Percentiles rank a stretch among this genome's conserved stretches.
These are phyloP conservation scores for Argentina anserina DNA, from an alignment of 306 rosid genomes.

Conservation along the genomic window DNA sequence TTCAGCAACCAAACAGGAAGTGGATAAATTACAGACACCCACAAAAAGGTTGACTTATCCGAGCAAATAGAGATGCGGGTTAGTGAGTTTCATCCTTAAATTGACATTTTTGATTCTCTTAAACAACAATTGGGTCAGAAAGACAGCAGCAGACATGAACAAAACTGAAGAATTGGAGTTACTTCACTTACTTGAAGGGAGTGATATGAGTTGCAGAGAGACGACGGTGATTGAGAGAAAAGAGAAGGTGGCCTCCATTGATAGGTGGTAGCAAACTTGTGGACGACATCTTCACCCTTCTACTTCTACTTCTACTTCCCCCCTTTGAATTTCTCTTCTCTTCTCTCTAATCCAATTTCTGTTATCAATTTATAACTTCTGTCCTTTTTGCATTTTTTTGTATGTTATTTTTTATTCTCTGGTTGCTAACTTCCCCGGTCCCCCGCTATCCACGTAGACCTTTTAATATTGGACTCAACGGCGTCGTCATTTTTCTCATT, in stretches of 20 bases:
- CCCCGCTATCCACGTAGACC: too few species aligned
- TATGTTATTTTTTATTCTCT: too few species aligned
- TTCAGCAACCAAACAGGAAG: neutral
- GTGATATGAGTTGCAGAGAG: slow-evolving; percentile 21
- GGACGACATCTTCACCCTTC: slow-evolving; percentile 43
- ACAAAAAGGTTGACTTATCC: neutral
- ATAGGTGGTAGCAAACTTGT: slow-evolving; percentile 36
- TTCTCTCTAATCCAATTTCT: neutral
- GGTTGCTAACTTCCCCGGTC: too few species aligned
- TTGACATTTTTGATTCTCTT: neutral
- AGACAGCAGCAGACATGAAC: neutral
- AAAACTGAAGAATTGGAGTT: neutral
- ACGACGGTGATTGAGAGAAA: slow-evolving; percentile 14
- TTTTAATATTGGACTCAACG: too few species aligned
- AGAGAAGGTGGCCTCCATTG: slow-evolving; percentile 27
- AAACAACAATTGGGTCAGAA: neutral
- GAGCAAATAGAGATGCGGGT: slow-evolving; percentile 3
- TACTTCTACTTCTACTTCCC: neutral
- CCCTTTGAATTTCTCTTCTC: neutral
- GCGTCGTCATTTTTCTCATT: too few species aligned
- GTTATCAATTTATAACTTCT: neutral
- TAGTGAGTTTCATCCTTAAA: neutral
- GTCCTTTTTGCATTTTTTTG: neutral
- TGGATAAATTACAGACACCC: neutral
- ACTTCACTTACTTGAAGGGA: too few species aligned